A percentile compares a stretch with the other conserved stretches of the same genome.
Evolutionary conservation across 345 rosid species (phyloP).

Genomic region (Citrus inodora): DNA sequence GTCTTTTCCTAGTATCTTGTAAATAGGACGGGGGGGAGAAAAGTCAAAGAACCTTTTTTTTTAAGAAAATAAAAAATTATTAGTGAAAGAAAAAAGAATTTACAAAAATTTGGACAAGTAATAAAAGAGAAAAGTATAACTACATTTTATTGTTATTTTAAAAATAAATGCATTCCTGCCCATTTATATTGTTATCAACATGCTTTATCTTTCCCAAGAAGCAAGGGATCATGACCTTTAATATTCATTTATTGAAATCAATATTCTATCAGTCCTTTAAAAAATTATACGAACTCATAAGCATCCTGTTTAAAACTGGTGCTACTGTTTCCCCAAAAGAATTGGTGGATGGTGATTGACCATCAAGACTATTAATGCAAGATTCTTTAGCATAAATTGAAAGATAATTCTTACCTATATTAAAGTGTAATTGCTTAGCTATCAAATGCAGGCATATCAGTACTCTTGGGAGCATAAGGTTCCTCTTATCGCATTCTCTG

Average conservation of each 20-base stretch:
- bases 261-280: neutral
- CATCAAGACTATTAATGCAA: neutral
- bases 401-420: neutral
- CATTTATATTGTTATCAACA: neutral
- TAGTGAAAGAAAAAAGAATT: too few relatives aligned
- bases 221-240: neutral
- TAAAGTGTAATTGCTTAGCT: neutral
- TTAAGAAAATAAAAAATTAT: neutral
- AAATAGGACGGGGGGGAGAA: neutral
- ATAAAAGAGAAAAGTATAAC: neutral
- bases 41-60: neutral
- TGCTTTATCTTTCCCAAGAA: neutral
- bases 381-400: neutral
- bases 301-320: neutral
- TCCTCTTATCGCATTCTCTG: slow-evolving; percentile 88
- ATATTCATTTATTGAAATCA: neutral
- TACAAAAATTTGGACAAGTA: neutral
- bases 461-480: slow-evolving; percentile 77
- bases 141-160: neutral
- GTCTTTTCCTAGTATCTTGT: neutral
- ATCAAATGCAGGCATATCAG: slow-evolving; percentile 52
- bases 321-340: neutral
- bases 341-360: neutral
- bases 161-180: neutral
- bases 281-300: neutral